Percentiles rank a stretch among this genome's conserved stretches.
Conservation (phyloP, 371 early-diverging fungal genomes). For the Nematocida ironsii region DNA sequence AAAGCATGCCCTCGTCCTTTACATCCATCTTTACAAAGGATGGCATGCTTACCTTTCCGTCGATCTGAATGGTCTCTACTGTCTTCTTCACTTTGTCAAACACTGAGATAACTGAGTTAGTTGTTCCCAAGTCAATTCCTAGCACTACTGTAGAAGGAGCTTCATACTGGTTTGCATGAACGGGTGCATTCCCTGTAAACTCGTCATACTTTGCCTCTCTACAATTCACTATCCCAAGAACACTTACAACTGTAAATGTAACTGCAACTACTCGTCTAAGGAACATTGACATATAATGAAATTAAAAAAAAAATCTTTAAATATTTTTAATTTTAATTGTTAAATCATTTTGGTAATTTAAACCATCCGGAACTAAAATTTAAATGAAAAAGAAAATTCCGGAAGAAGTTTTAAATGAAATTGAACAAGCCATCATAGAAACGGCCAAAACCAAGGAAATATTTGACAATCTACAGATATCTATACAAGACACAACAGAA, state of each 20-base stretch:
- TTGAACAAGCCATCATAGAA: neutral
- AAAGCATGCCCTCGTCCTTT: conserved; percentile 77
- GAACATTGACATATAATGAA: neutral
- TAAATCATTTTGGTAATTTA: conserved; percentile 27
- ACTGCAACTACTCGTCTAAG: conserved; percentile 19
- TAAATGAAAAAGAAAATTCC: conserved; percentile 36
- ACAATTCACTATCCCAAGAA: neutral
- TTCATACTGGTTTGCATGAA: neutral
- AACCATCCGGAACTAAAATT: conserved; percentile 11
- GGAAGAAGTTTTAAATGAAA: conserved; percentile 14
- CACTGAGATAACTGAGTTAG: conserved; percentile 84
- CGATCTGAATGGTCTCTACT: conserved; percentile 74
- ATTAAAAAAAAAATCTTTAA: conserved; percentile 32
- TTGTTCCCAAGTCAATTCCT: conserved; percentile 87
- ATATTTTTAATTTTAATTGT: conserved; percentile 29
- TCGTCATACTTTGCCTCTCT: neutral
- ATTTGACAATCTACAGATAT: conserved; percentile 15
- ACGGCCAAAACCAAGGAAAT: neutral
- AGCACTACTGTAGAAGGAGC: conserved; percentile 30
- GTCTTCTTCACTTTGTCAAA: conserved; percentile 87
- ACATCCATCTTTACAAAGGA: conserved; percentile 84
- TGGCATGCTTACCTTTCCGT: conserved; percentile 89
- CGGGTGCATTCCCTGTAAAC: neutral
- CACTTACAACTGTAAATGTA: neutral
- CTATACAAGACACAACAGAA: conserved; percentile 15